phyloP scores from a whole-genome alignment of 2,329 filamentous ascomycete species.

The Colletotrichum sp. region DNA sequence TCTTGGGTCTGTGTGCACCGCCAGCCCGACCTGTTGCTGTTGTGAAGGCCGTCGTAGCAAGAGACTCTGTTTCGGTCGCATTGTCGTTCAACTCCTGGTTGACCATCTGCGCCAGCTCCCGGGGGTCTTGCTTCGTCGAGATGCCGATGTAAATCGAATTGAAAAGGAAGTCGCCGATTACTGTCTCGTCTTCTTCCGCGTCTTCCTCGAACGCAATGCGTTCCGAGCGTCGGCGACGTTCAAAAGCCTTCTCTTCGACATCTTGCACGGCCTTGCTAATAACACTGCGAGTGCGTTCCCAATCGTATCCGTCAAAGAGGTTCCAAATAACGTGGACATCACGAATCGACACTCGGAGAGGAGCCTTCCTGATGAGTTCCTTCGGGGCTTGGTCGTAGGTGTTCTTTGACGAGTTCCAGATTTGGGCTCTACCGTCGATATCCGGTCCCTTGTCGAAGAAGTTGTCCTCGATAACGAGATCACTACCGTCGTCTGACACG shows the following conservation, averaged over 20 bases:
- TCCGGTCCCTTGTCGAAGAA: conserved; percentile 73
- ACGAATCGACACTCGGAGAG: conserved; percentile 78
- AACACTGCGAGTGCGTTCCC: conserved; percentile 83
- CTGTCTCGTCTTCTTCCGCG: conserved; percentile 80
- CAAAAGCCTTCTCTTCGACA: conserved; percentile 81
- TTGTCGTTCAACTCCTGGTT: conserved; percentile 88
- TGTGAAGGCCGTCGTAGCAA: conserved; percentile 77
- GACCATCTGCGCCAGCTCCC: conserved; percentile 81
- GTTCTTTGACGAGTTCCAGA: conserved; percentile 81
- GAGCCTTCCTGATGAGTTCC: conserved; percentile 66
- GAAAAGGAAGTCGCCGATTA: conserved; percentile 94
- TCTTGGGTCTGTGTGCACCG: conserved; percentile 44
- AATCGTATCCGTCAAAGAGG: conserved; percentile 96
- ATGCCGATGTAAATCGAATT: conserved; percentile 99
- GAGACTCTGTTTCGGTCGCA: conserved; percentile 86
- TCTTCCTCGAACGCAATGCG: conserved; percentile 64
- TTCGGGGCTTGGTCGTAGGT: conserved; percentile 72
- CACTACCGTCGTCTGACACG: conserved; percentile 58
- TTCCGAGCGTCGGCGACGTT: conserved; percentile 67
- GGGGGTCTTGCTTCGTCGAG: conserved; percentile 82
- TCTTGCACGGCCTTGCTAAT: conserved; percentile 89
- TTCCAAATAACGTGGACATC: conserved; percentile 98
- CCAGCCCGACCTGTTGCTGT: conserved; percentile 58
- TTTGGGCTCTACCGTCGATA: conserved; percentile 70
- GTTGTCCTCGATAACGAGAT: conserved; percentile 77